These are phyloP conservation scores for Synchytrium microbalum DNA, from an alignment of 371 early-diverging fungal species.

Conservation along the genomic window DNA sequence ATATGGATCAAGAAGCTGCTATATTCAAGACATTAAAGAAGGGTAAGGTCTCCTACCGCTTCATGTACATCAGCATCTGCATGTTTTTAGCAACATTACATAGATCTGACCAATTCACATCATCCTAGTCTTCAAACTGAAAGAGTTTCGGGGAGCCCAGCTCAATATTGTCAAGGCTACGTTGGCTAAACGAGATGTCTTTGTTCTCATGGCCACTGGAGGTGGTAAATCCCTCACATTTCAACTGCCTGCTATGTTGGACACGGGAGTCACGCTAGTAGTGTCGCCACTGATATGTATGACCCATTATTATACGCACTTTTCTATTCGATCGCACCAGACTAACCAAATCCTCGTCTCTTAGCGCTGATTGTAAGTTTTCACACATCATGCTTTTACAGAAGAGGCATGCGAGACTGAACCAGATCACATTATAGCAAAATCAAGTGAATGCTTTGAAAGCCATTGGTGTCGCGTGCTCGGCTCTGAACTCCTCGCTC, in stretches of 20 bases:
- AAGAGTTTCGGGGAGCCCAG: slow-evolving; percentile 31
- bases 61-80: too few species aligned
- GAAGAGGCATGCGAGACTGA: too few species aligned
- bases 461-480: slow-evolving; percentile 22
- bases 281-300: slow-evolving; percentile 35
- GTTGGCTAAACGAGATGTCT: slow-evolving; percentile 19
- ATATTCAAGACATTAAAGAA: too few species aligned
- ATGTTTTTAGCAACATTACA: too few species aligned
- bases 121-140: slow-evolving; percentile 23
- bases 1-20: too few species aligned
- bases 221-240: slow-evolving; percentile 38
- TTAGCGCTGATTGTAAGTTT: background rate
- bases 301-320: background rate
- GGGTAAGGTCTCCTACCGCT: too few species aligned
- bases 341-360: too few species aligned
- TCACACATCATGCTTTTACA: background rate
- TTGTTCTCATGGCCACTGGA: slow-evolving; percentile 40
- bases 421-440: slow-evolving; percentile 26
- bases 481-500: slow-evolving; percentile 30
- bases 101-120: too few species aligned
- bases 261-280: slow-evolving; percentile 32
- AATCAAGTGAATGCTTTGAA: slow-evolving; percentile 38
- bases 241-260: slow-evolving; percentile 38
- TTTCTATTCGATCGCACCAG: too few species aligned
- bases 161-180: slow-evolving; percentile 23